Base-by-base conservation (phyloP, 225 moss, liverwort and hornwort species). In the Anthoceros angustus region DNA sequence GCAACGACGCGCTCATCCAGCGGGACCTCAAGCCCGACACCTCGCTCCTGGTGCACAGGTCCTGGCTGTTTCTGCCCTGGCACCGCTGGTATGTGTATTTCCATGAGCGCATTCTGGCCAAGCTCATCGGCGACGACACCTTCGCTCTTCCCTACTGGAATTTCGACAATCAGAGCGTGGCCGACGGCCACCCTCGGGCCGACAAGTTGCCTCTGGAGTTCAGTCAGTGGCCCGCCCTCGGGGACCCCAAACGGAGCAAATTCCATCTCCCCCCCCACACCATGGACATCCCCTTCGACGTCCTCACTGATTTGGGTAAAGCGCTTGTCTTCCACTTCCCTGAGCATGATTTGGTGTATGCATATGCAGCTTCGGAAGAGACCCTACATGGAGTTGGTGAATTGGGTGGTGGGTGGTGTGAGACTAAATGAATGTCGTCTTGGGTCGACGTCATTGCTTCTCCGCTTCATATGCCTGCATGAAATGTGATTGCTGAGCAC, bases 51-150 rank as follows among this genome's bases (percentile, higher is more conserved):
- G n/a, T 55, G 16, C 55, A 55, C 55, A 55, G 23, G 55, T 18
- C n/a, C 18, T 55, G 55, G 55, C 18, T 55, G 16, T 55, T 55
- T 23, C 55, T 55, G 55, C 55, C 55, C 55, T 55, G 55, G 55
- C 55, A 55, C 55, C 55, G 55, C 6, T 55, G 55, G 55, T 55
- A 55, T 12, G 55, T 55, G n/a, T 55, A 55, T 12, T 55, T 55
- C 55, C 55, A 55, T 23, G 55, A 55, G 55, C 55, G 55, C 8
- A 55, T 55, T 23, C 55, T 55, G 55, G 55, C 55, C 16, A 15
- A 20, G 16, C 55, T 55, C 55, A 55, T 55, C 55, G 55, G n/a
- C 10, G 55, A 55, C 55, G 55, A 55, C n/a, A 55, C 55, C 55
- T 55, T 55, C 23, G 55, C 55, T 15, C 55, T 55, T 7, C 55